phyloP scores from a whole-genome alignment of 1,284 basidiomycete genomes.

The Pyrrhoderma lamaoense region DNA sequence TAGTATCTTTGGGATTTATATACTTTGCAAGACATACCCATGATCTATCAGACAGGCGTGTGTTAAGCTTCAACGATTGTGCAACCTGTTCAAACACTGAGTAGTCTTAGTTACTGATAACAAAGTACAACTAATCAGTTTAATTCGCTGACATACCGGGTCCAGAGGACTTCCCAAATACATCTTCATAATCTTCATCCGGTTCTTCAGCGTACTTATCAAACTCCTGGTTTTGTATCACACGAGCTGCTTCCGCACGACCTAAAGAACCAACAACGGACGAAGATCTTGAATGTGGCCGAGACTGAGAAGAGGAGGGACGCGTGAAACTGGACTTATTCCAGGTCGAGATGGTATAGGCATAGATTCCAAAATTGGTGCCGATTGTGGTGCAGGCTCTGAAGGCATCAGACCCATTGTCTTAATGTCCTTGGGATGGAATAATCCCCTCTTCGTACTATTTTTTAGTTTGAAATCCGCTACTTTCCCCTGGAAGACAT shows the following conservation, averaged over 20 bases:
- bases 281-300: slow-evolving; percentile 38
- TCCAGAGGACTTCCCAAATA: slow-evolving; percentile 73
- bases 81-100: slow-evolving; percentile 52
- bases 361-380: slow-evolving; percentile 47
- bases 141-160: slow-evolving; percentile 38
- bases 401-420: slow-evolving; percentile 46
- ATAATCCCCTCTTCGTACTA: slow-evolving; percentile 62
- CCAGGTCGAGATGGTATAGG: slow-evolving; percentile 31
- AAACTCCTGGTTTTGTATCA: slow-evolving; percentile 49
- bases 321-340: slow-evolving; percentile 19
- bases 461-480: slow-evolving; percentile 77
- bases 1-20: slow-evolving; percentile 4
- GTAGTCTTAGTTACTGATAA: slow-evolving; percentile 5
- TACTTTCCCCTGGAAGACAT: slow-evolving; percentile 68
- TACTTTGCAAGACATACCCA: slow-evolving; percentile 47
- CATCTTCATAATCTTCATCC: slow-evolving; percentile 83
- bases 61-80: slow-evolving; percentile 74
- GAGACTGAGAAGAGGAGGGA: slow-evolving; percentile 24
- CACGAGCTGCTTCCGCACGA: slow-evolving; percentile 47
- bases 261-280: slow-evolving; percentile 63
- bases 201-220: slow-evolving; percentile 82
- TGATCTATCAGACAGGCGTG: slow-evolving; percentile 76
- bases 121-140: slow-evolving; percentile 2
- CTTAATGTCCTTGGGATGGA: slow-evolving; percentile 85
- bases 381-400: slow-evolving; percentile 53